Evolutionary conservation across 805 yeast species (phyloP).

Genomic region (Huiozyma sinensis): DNA sequence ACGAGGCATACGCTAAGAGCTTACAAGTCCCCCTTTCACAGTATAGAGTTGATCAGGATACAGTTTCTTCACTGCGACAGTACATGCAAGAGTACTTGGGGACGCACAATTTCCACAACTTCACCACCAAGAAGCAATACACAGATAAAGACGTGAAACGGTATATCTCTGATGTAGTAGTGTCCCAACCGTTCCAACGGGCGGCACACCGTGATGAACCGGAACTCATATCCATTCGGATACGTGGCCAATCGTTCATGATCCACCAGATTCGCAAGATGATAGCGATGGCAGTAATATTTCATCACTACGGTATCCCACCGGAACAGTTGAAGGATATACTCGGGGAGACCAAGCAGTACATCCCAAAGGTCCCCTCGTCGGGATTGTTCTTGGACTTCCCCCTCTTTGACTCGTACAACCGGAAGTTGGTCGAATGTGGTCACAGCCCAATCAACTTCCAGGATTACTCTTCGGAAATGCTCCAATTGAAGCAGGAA

Average conservation of each 20-base stretch:
- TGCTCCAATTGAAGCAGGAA: constrained; percentile 73
- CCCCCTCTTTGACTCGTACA: constrained; percentile 75
- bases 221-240: constrained; percentile 76
- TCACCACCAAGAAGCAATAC: constrained; percentile 47
- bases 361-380: constrained; percentile 91
- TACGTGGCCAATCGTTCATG: constrained; percentile 94
- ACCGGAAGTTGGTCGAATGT: constrained; percentile 47
- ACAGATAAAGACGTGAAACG: constrained; percentile 70
- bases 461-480: constrained; percentile 47
- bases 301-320: constrained; percentile 70
- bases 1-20: background rate
- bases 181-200: constrained; percentile 64
- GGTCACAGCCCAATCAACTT: constrained; percentile 52
- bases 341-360: constrained; percentile 38
- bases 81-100: constrained; percentile 62
- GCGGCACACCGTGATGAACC: constrained; percentile 22
- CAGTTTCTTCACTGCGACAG: background rate
- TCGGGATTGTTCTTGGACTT: constrained; percentile 72
- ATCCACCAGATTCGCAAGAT: constrained; percentile 89
- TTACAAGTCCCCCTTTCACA: background rate
- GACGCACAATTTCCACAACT: constrained; percentile 78
- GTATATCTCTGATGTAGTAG: constrained; percentile 61
- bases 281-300: constrained; percentile 79
- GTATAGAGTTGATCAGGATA: background rate
- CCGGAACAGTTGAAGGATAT: constrained; percentile 54